Conservation (phyloP, 495 filamentous ascomycete genomes). For the Neurospora africana region DNA sequence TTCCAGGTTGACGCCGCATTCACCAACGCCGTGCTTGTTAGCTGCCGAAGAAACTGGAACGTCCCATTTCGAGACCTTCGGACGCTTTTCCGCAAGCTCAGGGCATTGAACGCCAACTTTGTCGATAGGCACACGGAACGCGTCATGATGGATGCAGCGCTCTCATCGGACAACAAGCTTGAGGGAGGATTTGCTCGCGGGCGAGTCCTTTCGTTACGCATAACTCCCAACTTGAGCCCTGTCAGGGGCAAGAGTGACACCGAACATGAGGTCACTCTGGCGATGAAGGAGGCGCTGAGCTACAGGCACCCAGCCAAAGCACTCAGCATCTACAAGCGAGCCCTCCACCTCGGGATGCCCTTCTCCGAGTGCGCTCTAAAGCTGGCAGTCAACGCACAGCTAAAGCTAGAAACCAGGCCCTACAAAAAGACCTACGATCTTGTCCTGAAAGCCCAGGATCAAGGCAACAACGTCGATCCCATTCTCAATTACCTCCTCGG, state of each 20-base stretch:
- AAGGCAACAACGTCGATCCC: conserved; percentile 23
- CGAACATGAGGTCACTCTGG: conserved; percentile 20
- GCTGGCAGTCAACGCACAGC: conserved; percentile 30
- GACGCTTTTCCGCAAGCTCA: conserved; percentile 24
- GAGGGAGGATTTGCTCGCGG: conserved; percentile 11
- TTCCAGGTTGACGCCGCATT: conserved; percentile 27
- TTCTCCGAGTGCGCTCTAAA: conserved; percentile 20
- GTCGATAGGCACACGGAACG: conserved; percentile 24
- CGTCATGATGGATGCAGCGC: conserved; percentile 27
- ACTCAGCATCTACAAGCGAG: conserved; percentile 27
- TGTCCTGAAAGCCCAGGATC: conserved; percentile 20
- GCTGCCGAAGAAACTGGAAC: conserved; percentile 24
- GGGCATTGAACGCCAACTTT: conserved; percentile 17
- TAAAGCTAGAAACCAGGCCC: conserved; percentile 12
- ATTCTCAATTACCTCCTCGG: conserved; percentile 24
- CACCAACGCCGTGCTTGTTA: conserved; percentile 32
- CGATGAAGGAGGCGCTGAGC: conserved; percentile 27
- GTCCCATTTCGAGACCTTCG: conserved; percentile 30
- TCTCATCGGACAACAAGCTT: conserved; percentile 7
- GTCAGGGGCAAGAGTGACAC: conserved; percentile 13
- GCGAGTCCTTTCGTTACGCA: conserved; percentile 10
- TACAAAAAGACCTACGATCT: conserved; percentile 17
- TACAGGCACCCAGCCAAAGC: conserved; percentile 13
- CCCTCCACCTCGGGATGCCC: conserved; percentile 20
- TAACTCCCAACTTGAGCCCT: conserved; percentile 11